phyloP scores from a whole-genome alignment of 2,329 filamentous ascomycete species.

The Arthrobotrys sinensis region DNA sequence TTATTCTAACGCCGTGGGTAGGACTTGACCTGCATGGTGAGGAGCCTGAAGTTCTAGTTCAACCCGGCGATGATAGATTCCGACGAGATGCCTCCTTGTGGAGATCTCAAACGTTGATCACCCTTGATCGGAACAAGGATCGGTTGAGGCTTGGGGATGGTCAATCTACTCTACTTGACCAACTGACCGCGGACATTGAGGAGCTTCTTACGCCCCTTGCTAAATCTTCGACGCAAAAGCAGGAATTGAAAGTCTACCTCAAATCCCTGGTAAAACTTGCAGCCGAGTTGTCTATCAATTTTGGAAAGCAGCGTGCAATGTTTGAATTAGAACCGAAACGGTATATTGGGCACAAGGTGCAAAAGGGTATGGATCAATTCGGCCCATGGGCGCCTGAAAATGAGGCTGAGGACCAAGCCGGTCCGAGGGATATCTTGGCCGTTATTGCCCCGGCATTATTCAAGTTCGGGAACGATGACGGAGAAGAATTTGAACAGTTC shows the following conservation, averaged over 20 bases:
- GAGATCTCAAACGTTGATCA: slow-evolving; percentile 56
- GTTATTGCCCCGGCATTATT: slow-evolving; percentile 54
- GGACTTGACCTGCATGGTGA: slow-evolving; percentile 27
- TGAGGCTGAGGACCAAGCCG: slow-evolving; percentile 36
- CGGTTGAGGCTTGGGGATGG: slow-evolving; percentile 34
- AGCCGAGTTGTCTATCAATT: slow-evolving; percentile 35
- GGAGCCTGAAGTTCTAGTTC: slow-evolving; percentile 43
- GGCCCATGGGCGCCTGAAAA: slow-evolving; percentile 42
- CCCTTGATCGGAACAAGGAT: slow-evolving; percentile 43
- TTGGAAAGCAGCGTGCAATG: slow-evolving; percentile 58
- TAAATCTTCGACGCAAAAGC: slow-evolving; percentile 28
- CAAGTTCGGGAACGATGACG: slow-evolving; percentile 60
- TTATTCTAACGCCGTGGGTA: slow-evolving; percentile 30
- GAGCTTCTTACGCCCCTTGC: slow-evolving; percentile 39
- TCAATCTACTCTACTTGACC: slow-evolving; percentile 20
- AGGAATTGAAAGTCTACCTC: slow-evolving; percentile 35
- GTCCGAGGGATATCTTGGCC: slow-evolving; percentile 33
- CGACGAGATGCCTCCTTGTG: slow-evolving; percentile 57
- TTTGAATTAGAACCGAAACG: slow-evolving; percentile 55
- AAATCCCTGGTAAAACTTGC: slow-evolving; percentile 35
- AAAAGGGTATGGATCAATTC: slow-evolving; percentile 40
- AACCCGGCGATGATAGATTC: slow-evolving; percentile 36
- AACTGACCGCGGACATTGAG: slow-evolving; percentile 34
- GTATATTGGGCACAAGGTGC: slow-evolving; percentile 40
- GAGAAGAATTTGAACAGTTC: slow-evolving; percentile 50